phyloP scores from a whole-genome alignment of 2,329 filamentous ascomycete genomes.

The Fusarium sp. region DNA sequence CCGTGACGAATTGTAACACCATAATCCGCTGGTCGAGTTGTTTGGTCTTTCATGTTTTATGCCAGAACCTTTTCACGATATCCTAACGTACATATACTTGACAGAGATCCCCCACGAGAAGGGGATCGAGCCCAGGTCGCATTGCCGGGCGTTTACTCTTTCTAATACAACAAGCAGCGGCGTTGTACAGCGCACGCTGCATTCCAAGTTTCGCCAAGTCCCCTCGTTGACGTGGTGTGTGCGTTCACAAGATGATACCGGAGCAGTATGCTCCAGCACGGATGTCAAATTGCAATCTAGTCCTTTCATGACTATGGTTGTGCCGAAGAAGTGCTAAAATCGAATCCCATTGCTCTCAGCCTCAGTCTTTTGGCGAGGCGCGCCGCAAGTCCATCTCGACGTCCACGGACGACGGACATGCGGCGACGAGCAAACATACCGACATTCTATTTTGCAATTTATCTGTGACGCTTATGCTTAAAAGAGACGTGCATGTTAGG shows the following conservation, averaged over 20 bases:
- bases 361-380: slow-evolving; percentile 43
- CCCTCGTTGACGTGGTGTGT: slow-evolving; percentile 6
- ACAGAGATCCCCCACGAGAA: slow-evolving; percentile 23
- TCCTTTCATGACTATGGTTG: slow-evolving; percentile 88
- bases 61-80: slow-evolving; percentile 43
- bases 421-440: slow-evolving; percentile 48
- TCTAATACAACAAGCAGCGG: slow-evolving; percentile 42
- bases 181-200: slow-evolving; percentile 31
- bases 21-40: slow-evolving; percentile 23
- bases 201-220: slow-evolving; percentile 27
- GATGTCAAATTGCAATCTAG: slow-evolving; percentile 99
- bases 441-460: slow-evolving; percentile 4
- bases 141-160: slow-evolving; percentile 39
- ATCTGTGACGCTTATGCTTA: slow-evolving; percentile 13
- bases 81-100: slow-evolving; percentile 45
- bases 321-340: slow-evolving; percentile 99
- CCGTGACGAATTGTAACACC: slow-evolving; percentile 52
- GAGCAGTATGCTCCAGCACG: slow-evolving; percentile 72
- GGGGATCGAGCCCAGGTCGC: slow-evolving; percentile 19
- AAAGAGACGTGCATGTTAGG: slow-evolving; percentile 8
- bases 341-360: slow-evolving; percentile 54
- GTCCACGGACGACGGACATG: slow-evolving; percentile 18
- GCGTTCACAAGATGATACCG: neutral
- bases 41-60: slow-evolving; percentile 28
- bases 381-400: slow-evolving; percentile 35